Evolutionary conservation across 2,329 filamentous ascomycete species (phyloP).

Genomic region (Calonectria henricotiae): DNA sequence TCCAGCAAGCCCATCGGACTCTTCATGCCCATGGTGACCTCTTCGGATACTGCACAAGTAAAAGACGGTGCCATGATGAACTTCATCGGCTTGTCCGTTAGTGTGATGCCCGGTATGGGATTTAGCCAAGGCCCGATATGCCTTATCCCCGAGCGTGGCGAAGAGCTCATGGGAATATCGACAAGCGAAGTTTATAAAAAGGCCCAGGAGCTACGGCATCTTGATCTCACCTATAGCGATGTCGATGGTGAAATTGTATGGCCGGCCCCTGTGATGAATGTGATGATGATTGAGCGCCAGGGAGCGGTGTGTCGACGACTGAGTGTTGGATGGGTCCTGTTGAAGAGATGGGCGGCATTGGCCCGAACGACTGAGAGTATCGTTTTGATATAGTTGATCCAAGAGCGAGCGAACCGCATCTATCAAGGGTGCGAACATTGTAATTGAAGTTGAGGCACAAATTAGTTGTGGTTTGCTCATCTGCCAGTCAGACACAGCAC

Average conservation of each 20-base stretch:
- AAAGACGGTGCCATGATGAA: neutral
- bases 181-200: slow-evolving; percentile 7
- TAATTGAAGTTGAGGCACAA: no score
- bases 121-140: neutral
- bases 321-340: neutral
- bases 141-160: neutral
- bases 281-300: slow-evolving; percentile 13
- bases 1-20: neutral
- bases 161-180: neutral
- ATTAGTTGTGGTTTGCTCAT: no score
- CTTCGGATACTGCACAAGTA: neutral
- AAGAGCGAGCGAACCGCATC: neutral
- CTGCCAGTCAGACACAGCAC: no score
- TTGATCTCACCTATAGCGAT: neutral
- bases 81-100: slow-evolving; percentile 2
- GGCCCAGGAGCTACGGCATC: neutral
- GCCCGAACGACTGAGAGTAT: neutral
- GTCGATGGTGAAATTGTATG: neutral
- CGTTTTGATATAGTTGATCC: neutral
- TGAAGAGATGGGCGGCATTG: neutral
- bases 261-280: slow-evolving; percentile 4
- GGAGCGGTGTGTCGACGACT: neutral
- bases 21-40: neutral
- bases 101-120: neutral
- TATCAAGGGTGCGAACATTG: neutral